A percentile compares a stretch with the other conserved stretches of the same genome.
Conservation (phyloP, 2,329 filamentous ascomycete species). For the Colletotrichum sp. region DNA sequence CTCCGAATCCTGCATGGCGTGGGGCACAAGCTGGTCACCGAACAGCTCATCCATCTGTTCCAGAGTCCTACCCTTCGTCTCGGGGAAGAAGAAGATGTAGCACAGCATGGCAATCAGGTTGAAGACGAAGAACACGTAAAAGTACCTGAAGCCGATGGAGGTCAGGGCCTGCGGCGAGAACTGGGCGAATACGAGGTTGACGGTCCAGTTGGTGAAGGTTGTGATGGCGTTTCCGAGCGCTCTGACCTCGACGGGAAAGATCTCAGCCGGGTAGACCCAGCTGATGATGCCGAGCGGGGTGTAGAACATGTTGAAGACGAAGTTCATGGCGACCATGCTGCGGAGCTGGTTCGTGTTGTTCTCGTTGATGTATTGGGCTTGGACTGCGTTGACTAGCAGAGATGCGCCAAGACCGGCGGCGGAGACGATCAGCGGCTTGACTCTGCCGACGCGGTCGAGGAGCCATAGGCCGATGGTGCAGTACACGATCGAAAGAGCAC, state of each 20-base stretch:
- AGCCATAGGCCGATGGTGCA: conserved; percentile 49
- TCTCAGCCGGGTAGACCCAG: conserved; percentile 42
- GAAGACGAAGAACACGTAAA: conserved; percentile 31
- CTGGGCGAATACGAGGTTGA: conserved; percentile 51
- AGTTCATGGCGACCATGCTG: conserved; percentile 35
- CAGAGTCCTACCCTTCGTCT: conserved; percentile 35
- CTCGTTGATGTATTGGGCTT: conserved; percentile 28
- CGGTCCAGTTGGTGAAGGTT: conserved; percentile 32
- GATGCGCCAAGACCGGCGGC: conserved; percentile 30
- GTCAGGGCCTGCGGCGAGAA: conserved; percentile 50
- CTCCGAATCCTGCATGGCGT: conserved; percentile 13
- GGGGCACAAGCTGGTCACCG: conserved; percentile 25
- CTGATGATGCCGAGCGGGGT: conserved; percentile 47
- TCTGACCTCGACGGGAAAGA: conserved; percentile 40
- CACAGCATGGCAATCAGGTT: conserved; percentile 28
- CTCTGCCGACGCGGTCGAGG: conserved; percentile 50
- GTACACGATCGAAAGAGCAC: conserved; percentile 52
- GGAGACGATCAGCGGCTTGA: conserved; percentile 51
- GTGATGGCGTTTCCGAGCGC: conserved; percentile 32
- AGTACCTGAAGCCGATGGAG: conserved; percentile 50
- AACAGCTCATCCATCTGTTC: conserved; percentile 42
- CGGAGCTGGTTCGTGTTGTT: conserved; percentile 29
- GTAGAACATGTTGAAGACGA: conserved; percentile 35
- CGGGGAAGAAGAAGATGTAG: conserved; percentile 33
- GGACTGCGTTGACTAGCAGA: conserved; percentile 30